phyloP scores from a whole-genome alignment of 2,329 filamentous ascomycete genomes.

The Aspergillus alliaceus region DNA sequence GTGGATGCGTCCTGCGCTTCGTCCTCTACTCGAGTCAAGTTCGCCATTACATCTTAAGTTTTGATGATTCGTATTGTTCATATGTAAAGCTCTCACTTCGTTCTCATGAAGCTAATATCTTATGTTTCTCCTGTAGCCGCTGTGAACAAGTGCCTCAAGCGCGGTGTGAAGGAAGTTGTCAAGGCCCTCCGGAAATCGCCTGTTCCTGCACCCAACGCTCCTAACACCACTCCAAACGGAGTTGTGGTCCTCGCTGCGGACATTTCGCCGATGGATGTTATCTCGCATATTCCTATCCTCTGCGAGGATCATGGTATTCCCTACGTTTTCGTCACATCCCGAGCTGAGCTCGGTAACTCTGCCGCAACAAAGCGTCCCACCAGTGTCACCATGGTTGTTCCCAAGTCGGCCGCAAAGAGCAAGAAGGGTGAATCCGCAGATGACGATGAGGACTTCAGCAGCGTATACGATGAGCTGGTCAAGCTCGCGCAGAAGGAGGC shows the following conservation, averaged over 20 bases:
- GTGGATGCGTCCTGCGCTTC: background rate
- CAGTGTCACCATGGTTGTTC: conserved; percentile 82
- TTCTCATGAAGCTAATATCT: conserved; percentile 18
- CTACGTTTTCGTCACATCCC: conserved; percentile 90
- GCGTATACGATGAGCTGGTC: conserved; percentile 56
- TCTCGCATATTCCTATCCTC: conserved; percentile 94
- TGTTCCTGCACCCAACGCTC: conserved; percentile 63
- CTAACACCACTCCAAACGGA: conserved; percentile 62
- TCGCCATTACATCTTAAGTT: background rate
- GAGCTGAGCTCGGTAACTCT: conserved; percentile 89
- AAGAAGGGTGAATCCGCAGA: conserved; percentile 50
- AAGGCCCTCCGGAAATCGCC: conserved; percentile 95
- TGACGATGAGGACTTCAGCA: conserved; percentile 50
- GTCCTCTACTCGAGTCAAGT: background rate
- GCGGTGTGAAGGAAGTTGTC: conserved; percentile 98
- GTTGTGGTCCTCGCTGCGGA: conserved; percentile 93
- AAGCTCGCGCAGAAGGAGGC: conserved; percentile 61
- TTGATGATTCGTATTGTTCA: background rate
- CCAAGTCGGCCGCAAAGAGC: conserved; percentile 55
- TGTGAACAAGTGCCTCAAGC: conserved; percentile 92
- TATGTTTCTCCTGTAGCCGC: conserved; percentile 63
- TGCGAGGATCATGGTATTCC: conserved; percentile 98
- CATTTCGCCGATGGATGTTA: conserved; percentile 98
- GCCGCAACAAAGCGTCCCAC: conserved; percentile 95
- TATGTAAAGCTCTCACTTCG: background rate